Conservation (phyloP, 108 stramenopile species). For the Skeletonema costatum region DNA sequence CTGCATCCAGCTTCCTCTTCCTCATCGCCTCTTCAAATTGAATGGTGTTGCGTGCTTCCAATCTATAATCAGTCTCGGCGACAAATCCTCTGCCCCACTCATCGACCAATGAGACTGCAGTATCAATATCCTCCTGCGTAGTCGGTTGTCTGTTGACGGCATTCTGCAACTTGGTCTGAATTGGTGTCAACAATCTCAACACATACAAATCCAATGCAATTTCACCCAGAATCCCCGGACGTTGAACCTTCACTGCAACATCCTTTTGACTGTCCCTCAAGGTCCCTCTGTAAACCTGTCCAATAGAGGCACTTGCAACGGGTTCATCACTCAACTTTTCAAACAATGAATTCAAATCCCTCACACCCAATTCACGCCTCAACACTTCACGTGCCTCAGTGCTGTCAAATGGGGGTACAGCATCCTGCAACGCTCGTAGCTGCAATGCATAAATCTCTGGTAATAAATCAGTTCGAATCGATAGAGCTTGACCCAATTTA, state of each 20-base stretch:
- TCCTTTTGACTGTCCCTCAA: conserved; percentile 49
- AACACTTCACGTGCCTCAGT: conserved; percentile 62
- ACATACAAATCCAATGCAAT: conserved; percentile 92
- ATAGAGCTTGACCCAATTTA: conserved; percentile 85
- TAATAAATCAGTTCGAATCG: conserved; percentile 86
- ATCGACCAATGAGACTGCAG: conserved; percentile 74
- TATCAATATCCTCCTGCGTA: conserved; percentile 59
- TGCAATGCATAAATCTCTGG: conserved; percentile 82
- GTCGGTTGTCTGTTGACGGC: conserved; percentile 55
- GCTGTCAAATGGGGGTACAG: conserved; percentile 80
- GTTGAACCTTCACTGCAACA: conserved; percentile 95
- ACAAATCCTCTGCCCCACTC: conserved; percentile 92
- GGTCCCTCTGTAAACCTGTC: conserved; percentile 73
- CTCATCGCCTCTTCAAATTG: conserved; percentile 76
- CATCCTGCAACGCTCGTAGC: conserved; percentile 83
- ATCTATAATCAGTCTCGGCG: conserved; percentile 88
- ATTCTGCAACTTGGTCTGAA: conserved; percentile 72
- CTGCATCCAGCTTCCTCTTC: conserved; percentile 72
- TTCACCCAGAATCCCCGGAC: conserved; percentile 88
- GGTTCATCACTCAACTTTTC: conserved; percentile 42
- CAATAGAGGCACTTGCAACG: conserved; percentile 73
- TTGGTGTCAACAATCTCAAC: conserved; percentile 76
- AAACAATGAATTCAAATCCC: conserved; percentile 52
- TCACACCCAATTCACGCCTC: conserved; percentile 57
- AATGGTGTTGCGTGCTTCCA: conserved; percentile 78